Conservation (phyloP, 1,139 yeast genomes). For the Wickerhamiella infanticola region DNA sequence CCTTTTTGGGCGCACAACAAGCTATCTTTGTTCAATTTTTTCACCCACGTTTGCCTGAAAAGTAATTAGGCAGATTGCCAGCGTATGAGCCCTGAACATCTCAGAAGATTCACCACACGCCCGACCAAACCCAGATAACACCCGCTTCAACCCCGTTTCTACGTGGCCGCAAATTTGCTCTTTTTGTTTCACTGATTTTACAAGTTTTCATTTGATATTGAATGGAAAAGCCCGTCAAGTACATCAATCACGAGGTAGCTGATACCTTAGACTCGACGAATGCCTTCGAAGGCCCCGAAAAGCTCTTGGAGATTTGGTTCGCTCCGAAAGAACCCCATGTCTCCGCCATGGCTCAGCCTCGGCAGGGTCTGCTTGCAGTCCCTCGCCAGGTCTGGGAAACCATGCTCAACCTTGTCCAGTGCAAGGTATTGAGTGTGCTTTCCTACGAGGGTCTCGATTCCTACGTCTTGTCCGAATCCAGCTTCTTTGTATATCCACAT, state of each 20-base stretch:
- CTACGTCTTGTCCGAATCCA: conserved; percentile 75
- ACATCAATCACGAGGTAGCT: conserved; percentile 54
- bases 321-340: conserved; percentile 14
- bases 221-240: conserved; percentile 11
- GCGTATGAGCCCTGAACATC: conserved; percentile 27
- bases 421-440: conserved; percentile 75
- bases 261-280: conserved; percentile 68
- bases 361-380: conserved; percentile 39
- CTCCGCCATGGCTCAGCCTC: conserved; percentile 6
- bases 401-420: conserved; percentile 66
- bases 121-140: conserved; percentile 30
- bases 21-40: neutral
- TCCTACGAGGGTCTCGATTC: conserved; percentile 59
- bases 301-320: conserved; percentile 82
- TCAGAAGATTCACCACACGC: conserved; percentile 25
- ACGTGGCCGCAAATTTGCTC: neutral
- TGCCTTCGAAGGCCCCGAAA: conserved; percentile 97
- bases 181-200: conserved; percentile 3
- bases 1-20: neutral
- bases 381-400: conserved; percentile 54
- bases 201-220: conserved; percentile 2
- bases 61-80: conserved; percentile 8
- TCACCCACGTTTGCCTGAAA: neutral
- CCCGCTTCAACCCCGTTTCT: conserved; percentile 23
- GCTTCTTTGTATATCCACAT: conserved; percentile 77